phyloP scores from a whole-genome alignment of 1,284 basidiomycete genomes.

The Dichomitus squalens region DNA sequence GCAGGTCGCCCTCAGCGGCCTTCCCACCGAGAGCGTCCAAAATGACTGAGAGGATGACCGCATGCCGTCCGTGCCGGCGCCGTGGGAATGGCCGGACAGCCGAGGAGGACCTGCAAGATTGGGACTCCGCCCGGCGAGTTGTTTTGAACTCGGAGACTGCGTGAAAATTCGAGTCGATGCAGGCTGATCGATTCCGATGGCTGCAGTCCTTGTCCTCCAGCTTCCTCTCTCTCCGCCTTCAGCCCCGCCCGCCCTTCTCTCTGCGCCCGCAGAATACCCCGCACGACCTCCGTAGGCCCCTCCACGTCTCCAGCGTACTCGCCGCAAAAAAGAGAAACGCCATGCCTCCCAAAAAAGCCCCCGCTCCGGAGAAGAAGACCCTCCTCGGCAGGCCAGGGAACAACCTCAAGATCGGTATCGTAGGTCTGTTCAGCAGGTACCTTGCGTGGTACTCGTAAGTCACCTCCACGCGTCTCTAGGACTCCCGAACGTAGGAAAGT shows the following conservation, averaged over 20 bases:
- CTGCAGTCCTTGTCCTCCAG: constrained; percentile 10
- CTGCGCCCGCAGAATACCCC: constrained; percentile 12
- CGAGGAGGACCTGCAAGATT: constrained; percentile 6
- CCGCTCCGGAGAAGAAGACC: constrained; percentile 77
- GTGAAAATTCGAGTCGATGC: constrained; percentile 41
- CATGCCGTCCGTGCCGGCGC: constrained; percentile 20
- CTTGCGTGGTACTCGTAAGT: constrained; percentile 18
- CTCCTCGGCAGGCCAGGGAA: constrained; percentile 90
- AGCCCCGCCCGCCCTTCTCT: constrained; percentile 12
- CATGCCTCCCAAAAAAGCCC: constrained; percentile 88
- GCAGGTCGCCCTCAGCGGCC: not conserved
- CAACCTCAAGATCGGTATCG: constrained; percentile 95
- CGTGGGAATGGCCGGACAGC: constrained; percentile 3
- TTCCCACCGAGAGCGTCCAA: not conserved
- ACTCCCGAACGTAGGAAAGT: constrained; percentile 93
- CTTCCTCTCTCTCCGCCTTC: constrained; percentile 17
- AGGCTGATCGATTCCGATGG: constrained; percentile 23
- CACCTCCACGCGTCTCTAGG: constrained; percentile 45
- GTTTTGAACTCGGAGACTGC: constrained; percentile 1
- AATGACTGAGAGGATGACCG: constrained; percentile 7
- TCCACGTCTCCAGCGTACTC: constrained; percentile 27
- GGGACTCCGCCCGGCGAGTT: constrained; percentile 10
- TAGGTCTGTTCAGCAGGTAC: constrained; percentile 65
- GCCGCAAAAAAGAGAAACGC: constrained; percentile 45
- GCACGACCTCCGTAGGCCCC: constrained; percentile 22